phyloP scores from a whole-genome alignment of 345 rosid genomes.

The Pistacia atlantica region DNA sequence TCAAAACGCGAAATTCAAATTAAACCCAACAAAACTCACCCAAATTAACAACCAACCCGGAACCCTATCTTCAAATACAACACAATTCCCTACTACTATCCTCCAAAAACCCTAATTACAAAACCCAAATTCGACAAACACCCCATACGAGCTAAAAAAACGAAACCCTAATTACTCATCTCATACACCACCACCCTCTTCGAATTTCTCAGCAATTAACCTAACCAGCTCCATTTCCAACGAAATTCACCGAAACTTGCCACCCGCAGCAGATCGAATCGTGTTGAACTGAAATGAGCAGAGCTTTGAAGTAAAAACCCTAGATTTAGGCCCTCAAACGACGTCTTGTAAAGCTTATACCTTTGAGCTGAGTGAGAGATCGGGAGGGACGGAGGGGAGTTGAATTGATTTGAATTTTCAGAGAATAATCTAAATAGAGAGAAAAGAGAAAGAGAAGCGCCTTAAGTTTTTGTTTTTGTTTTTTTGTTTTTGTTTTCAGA shows the following conservation, averaged over 20 bases:
- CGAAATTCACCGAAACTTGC: slow-evolving; percentile 9
- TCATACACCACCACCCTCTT: slow-evolving; percentile 14
- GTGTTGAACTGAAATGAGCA: not conserved
- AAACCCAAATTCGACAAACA: not conserved
- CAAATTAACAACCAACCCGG: slow-evolving; percentile 2
- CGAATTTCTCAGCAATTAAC: slow-evolving; percentile 5
- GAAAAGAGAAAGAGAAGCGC: not conserved
- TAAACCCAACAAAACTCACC: not conserved
- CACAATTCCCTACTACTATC: not conserved
- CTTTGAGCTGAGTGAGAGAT: too few relatives aligned
- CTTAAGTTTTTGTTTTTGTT: not conserved
- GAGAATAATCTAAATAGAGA: too few relatives aligned
- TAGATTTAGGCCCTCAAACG: not conserved
- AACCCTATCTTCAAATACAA: not conserved
- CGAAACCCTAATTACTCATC: slow-evolving; percentile 23
- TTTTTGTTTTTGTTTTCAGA: not conserved
- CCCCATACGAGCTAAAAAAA: slow-evolving; percentile 4
- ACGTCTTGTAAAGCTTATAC: too few relatives aligned
- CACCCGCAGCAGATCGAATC: slow-evolving; percentile 17
- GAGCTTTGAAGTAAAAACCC: not conserved
- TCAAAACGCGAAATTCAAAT: not conserved
- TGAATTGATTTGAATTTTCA: too few relatives aligned
- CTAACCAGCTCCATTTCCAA: slow-evolving; percentile 21
- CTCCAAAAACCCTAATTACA: not conserved
- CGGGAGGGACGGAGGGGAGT: too few relatives aligned